phyloP scores from a whole-genome alignment of 108 stramenopile species.

The Schizochytrium sp. region DNA sequence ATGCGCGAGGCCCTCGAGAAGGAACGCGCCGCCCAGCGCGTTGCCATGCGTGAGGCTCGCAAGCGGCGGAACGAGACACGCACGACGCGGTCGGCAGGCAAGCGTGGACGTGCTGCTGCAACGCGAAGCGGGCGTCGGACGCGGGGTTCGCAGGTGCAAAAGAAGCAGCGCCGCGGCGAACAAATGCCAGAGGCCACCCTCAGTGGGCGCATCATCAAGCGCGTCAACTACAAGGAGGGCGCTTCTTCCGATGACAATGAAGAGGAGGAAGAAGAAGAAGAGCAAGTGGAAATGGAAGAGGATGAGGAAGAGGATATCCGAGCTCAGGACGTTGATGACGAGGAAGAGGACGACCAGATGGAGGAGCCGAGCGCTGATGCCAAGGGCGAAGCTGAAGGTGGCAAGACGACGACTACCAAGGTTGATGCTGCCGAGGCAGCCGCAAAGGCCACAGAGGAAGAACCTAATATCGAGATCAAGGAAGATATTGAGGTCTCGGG shows the following conservation, averaged over 20 bases:
- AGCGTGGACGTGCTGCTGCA: background rate
- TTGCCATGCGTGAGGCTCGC: background rate
- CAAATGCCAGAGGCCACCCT: background rate
- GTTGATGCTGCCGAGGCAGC: background rate
- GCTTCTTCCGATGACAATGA: background rate
- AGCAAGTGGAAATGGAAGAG: background rate
- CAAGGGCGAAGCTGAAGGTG: too few species aligned
- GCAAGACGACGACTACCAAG: background rate
- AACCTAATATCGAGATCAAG: background rate
- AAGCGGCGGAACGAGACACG: background rate
- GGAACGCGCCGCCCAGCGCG: background rate
- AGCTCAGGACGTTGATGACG: background rate
- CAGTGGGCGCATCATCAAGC: background rate
- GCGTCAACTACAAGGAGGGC: background rate
- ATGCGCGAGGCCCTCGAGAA: background rate
- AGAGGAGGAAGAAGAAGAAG: background rate
- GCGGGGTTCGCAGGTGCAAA: background rate
- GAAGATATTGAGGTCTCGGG: slow-evolving; percentile 4
- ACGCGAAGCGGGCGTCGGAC: background rate
- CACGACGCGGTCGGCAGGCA: background rate
- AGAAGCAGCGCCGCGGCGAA: background rate
- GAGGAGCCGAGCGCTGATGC: background rate
- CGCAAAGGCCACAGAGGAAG: background rate
- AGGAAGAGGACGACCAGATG: background rate
- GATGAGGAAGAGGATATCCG: background rate